Evolutionary conservation across 805 yeast genomes (phyloP).

Genomic region (Kuraishia capsulata): DNA sequence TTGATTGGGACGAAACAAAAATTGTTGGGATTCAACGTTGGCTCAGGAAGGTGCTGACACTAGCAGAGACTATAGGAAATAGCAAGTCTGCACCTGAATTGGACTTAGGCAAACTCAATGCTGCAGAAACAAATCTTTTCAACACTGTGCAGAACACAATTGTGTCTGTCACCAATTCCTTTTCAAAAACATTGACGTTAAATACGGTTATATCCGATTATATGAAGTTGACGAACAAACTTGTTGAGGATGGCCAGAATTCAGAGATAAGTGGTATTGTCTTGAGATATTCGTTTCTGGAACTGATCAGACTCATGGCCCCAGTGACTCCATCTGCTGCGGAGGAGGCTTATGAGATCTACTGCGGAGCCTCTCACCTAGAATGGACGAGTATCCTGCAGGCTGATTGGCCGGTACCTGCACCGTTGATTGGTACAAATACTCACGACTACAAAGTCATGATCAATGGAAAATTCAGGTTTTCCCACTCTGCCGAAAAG

Average conservation of each 20-base stretch:
- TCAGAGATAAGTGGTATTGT: conserved; percentile 27
- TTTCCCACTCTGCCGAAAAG: conserved; percentile 23
- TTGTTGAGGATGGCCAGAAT: conserved; percentile 29
- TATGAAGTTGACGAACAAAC: conserved; percentile 67
- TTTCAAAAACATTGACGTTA: conserved; percentile 49
- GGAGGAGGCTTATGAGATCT: conserved; percentile 71
- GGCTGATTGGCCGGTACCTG: conserved; percentile 57
- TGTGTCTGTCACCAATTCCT: conserved; percentile 46
- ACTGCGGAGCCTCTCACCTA: conserved; percentile 19
- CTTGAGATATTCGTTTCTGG: conserved; percentile 38
- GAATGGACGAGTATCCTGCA: conserved; percentile 42
- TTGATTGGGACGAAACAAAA: conserved; percentile 86
- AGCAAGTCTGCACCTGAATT: background rate
- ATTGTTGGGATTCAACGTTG: conserved; percentile 86
- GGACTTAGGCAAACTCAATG: conserved; percentile 11
- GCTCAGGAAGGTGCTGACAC: conserved; percentile 49
- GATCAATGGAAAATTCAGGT: conserved; percentile 64
- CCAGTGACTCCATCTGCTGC: conserved; percentile 78
- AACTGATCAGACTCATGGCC: conserved; percentile 52
- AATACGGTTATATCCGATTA: conserved; percentile 85
- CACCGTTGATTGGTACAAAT: conserved; percentile 28
- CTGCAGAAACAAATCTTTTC: conserved; percentile 45
- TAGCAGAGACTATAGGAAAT: conserved; percentile 14
- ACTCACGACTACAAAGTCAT: conserved; percentile 44
- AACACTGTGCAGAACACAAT: conserved; percentile 44